These are phyloP conservation scores for Lodderomyces theae DNA, from an alignment of 1,139 yeast species.

Conservation along the genomic window DNA sequence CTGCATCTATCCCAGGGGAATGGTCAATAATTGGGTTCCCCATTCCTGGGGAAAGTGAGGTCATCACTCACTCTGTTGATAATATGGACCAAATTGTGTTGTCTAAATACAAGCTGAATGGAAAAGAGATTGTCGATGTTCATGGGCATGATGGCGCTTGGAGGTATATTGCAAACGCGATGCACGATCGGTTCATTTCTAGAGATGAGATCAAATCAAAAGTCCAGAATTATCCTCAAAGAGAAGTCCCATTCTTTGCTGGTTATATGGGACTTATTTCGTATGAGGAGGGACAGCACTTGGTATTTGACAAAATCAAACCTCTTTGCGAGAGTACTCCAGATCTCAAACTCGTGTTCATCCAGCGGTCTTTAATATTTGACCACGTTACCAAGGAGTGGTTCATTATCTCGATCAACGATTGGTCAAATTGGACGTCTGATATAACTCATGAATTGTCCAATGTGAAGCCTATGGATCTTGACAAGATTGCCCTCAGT, in stretches of 20 bases:
- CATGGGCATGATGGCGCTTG: constrained; percentile 17
- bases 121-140: constrained; percentile 9
- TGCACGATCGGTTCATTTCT: constrained; percentile 22
- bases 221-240: constrained; percentile 13
- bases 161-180: constrained; percentile 24
- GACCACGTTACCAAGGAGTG: constrained; percentile 49
- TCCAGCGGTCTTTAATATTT: constrained; percentile 62
- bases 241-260: constrained; percentile 74
- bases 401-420: constrained; percentile 52
- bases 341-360: constrained; percentile 70
- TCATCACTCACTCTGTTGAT: constrained; percentile 65
- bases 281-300: constrained; percentile 74
- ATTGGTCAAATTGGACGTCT: constrained; percentile 37
- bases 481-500: constrained; percentile 22
- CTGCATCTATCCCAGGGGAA: constrained; percentile 77
- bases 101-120: constrained; percentile 16
- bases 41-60: constrained; percentile 45
- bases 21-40: constrained; percentile 88
- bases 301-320: constrained; percentile 32
- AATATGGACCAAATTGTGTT: constrained; percentile 22
- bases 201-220: constrained; percentile 19
- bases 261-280: constrained; percentile 85
- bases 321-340: constrained; percentile 46
- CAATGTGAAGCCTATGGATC: constrained; percentile 16
- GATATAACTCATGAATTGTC: constrained; percentile 16